These are phyloP conservation scores for Elongisporangium anandrum DNA, from an alignment of 352 stramenopile genomes.

Conservation along the genomic window DNA sequence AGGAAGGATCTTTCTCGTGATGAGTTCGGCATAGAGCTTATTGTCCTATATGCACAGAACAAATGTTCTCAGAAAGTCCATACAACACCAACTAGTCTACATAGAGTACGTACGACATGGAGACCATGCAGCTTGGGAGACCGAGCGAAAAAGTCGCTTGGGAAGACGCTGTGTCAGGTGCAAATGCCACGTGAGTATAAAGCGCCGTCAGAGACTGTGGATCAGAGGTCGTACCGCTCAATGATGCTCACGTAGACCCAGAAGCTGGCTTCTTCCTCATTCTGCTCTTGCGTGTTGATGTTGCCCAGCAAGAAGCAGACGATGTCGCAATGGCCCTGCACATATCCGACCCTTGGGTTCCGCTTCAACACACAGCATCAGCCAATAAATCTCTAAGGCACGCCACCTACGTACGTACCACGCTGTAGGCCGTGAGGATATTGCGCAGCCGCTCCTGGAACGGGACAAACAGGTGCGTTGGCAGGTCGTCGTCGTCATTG, in stretches of 20 bases:
- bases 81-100: background rate
- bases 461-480: conserved; percentile 15
- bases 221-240: conserved; percentile 27
- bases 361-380: conserved; percentile 17
- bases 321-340: conserved; percentile 70
- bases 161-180: conserved; percentile 39
- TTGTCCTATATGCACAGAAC: conserved; percentile 29
- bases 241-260: conserved; percentile 74
- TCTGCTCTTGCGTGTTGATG: conserved; percentile 16
- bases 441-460: conserved; percentile 38
- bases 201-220: background rate
- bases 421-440: conserved; percentile 54
- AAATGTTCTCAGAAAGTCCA: background rate
- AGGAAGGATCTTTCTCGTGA: conserved; percentile 45
- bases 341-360: conserved; percentile 68
- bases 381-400: background rate
- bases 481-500: conserved; percentile 16
- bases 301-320: conserved; percentile 65
- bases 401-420: conserved; percentile 25
- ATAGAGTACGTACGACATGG: conserved; percentile 40
- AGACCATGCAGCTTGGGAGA: conserved; percentile 67
- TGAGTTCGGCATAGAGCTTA: conserved; percentile 50
- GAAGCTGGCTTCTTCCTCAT: conserved; percentile 57
- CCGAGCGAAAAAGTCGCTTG: conserved; percentile 69
- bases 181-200: background rate